Conservation (phyloP, 352 stramenopile genomes). For the Heterotrichella gracilis region DNA sequence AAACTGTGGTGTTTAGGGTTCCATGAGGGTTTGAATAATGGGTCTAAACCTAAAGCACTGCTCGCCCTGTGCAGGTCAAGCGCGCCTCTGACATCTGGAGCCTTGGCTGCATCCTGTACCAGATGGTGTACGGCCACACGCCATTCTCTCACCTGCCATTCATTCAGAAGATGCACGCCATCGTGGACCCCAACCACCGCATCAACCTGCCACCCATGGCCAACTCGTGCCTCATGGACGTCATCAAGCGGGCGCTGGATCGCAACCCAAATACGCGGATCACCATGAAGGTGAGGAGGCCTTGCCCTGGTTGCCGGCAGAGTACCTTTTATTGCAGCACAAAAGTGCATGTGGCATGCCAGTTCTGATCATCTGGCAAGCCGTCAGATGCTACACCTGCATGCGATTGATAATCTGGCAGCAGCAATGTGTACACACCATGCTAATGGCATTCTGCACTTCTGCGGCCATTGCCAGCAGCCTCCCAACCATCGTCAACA, state of each 20-base stretch:
- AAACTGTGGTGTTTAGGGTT: too few relatives aligned
- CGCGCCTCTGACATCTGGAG: constrained; percentile 70
- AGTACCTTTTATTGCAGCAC: too few relatives aligned
- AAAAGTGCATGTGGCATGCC: too few relatives aligned
- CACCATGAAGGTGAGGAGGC: constrained; percentile 44
- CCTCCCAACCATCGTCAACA: too few relatives aligned
- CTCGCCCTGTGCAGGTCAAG: constrained; percentile 41
- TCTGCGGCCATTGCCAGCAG: too few relatives aligned
- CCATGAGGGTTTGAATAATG: too few relatives aligned
- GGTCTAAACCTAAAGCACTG: neutral
- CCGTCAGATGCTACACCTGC: too few relatives aligned
- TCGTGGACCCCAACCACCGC: constrained; percentile 51
- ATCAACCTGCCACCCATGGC: constrained; percentile 45
- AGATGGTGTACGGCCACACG: constrained; percentile 71
- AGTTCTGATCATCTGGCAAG: too few relatives aligned
- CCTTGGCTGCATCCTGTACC: constrained; percentile 77
- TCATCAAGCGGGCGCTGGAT: constrained; percentile 44
- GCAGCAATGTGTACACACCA: too few relatives aligned
- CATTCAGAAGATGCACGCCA: constrained; percentile 69
- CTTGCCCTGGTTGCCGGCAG: too few relatives aligned
- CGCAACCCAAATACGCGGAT: constrained; percentile 35
- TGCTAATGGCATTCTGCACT: too few relatives aligned
- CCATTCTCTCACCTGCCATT: constrained; percentile 64
- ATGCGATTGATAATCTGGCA: too few relatives aligned
- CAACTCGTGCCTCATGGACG: constrained; percentile 40